These are phyloP conservation scores for Ogataea degrootiae DNA, from an alignment of 805 yeast species.

Conservation along the genomic window DNA sequence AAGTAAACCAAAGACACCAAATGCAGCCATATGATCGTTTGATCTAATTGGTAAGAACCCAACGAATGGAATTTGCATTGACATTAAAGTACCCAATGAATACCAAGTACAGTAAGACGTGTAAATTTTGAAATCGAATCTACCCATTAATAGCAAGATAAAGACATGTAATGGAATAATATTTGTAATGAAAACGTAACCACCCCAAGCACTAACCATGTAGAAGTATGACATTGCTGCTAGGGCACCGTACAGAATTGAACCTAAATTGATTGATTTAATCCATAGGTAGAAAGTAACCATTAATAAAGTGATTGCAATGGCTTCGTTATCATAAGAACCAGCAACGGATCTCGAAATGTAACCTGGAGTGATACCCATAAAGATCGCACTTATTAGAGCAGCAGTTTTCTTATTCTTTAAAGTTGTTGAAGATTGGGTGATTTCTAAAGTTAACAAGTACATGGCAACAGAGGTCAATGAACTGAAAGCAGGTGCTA, in stretches of 20 bases:
- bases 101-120: constrained; percentile 96
- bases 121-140: constrained; percentile 78
- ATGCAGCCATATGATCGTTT: constrained; percentile 96
- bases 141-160: constrained; percentile 87
- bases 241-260: constrained; percentile 74
- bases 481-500: constrained; percentile 96
- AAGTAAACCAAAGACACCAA: constrained; percentile 93
- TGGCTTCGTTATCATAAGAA: constrained; percentile 97
- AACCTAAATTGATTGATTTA: constrained; percentile 87
- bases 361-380: constrained; percentile 98
- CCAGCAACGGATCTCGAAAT: constrained; percentile 98
- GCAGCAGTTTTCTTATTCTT: constrained; percentile 61
- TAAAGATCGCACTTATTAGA: constrained; percentile 83
- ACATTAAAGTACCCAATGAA: constrained; percentile 92
- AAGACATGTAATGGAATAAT: constrained; percentile 94
- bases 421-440: constrained; percentile 45
- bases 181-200: constrained; percentile 97
- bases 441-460: constrained; percentile 82
- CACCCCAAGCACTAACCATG: constrained; percentile 99
- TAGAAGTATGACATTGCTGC: constrained; percentile 90
- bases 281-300: constrained; percentile 95
- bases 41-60: constrained; percentile 96
- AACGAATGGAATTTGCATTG: constrained; percentile 99
- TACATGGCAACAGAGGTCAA: constrained; percentile 89
- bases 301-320: constrained; percentile 94